These are phyloP conservation scores for Arabis hirsuta DNA, from an alignment of 345 rosid genomes.

Conservation along the genomic window DNA sequence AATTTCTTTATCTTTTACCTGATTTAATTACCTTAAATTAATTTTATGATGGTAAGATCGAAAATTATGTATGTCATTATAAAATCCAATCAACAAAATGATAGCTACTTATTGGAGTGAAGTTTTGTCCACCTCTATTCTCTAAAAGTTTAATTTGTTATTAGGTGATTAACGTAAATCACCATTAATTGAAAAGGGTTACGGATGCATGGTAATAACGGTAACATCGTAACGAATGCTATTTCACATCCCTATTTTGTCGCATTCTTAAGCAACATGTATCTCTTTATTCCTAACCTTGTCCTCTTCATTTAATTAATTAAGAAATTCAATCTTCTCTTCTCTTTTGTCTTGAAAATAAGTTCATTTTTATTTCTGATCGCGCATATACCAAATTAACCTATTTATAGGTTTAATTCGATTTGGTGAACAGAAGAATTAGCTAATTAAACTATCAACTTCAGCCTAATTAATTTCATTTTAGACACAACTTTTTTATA, in stretches of 20 bases:
- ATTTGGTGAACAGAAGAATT: slow-evolving; percentile 20
- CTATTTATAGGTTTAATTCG: not conserved
- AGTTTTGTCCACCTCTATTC: not conserved
- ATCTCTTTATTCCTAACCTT: not conserved
- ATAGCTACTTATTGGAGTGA: not conserved
- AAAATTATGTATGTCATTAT: too few species aligned
- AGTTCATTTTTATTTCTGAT: not conserved
- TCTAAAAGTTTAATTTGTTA: not conserved
- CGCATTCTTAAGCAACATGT: not conserved
- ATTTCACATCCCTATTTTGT: slow-evolving; percentile 8
- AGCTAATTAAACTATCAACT: slow-evolving; percentile 31
- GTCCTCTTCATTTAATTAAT: slow-evolving; percentile 20
- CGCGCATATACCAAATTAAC: not conserved
- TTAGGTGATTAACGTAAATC: not conserved
- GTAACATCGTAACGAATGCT: slow-evolving; percentile 5
- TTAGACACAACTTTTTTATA: not conserved
- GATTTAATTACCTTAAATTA: too few species aligned
- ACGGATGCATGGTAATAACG: not conserved
- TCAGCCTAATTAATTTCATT: slow-evolving; percentile 16
- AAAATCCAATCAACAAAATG: not conserved
- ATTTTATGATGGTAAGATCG: too few species aligned
- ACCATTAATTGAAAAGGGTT: not conserved
- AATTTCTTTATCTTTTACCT: too few species aligned
- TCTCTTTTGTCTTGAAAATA: not conserved
- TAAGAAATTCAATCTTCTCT: not conserved